Percentiles rank a stretch among this genome's conserved stretches.
Evolutionary conservation across 805 yeast genomes (phyloP).

Genomic region (Torulaspora indica): DNA sequence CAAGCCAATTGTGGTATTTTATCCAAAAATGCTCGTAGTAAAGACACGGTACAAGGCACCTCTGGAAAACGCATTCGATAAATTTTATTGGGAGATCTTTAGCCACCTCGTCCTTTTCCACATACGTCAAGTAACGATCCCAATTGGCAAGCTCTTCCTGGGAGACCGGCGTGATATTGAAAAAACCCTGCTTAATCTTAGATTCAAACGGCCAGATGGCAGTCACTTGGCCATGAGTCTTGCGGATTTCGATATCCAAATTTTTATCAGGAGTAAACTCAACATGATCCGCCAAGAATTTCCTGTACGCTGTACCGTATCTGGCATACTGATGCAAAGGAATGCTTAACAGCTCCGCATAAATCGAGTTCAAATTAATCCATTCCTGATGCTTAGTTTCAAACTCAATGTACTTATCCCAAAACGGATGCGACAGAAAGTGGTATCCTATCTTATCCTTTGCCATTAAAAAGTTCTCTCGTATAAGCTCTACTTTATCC

Average conservation of each 20-base stretch:
- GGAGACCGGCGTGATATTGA: slow-evolving; percentile 46
- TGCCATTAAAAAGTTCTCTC: slow-evolving; percentile 47
- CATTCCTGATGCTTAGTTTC: slow-evolving; percentile 42
- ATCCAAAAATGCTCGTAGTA: slow-evolving; percentile 61
- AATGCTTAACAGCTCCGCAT: slow-evolving; percentile 45
- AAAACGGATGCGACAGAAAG: slow-evolving; percentile 70
- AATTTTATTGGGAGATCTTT: slow-evolving; percentile 28
- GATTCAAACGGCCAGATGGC: slow-evolving; percentile 72
- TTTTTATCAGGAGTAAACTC: slow-evolving; percentile 26
- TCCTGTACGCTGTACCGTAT: slow-evolving; percentile 53
- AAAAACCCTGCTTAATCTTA: slow-evolving; percentile 52
- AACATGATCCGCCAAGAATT: slow-evolving; percentile 22
- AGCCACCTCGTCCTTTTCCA: slow-evolving; percentile 37
- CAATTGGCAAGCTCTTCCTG: slow-evolving; percentile 49
- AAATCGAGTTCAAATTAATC: slow-evolving; percentile 38
- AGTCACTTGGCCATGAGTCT: slow-evolving; percentile 50
- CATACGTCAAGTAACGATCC: slow-evolving; percentile 57
- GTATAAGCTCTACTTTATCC: slow-evolving; percentile 33
- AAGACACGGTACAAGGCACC: slow-evolving; percentile 70
- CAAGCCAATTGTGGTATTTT: slow-evolving; percentile 54
- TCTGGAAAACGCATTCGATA: slow-evolving; percentile 54
- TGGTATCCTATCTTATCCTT: slow-evolving; percentile 55
- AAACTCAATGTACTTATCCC: slow-evolving; percentile 75
- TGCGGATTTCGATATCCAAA: slow-evolving; percentile 39
- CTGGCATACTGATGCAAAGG: slow-evolving; percentile 87